phyloP scores from a whole-genome alignment of 768 basidiomycete species.

The Lactarius sanguifluus region DNA sequence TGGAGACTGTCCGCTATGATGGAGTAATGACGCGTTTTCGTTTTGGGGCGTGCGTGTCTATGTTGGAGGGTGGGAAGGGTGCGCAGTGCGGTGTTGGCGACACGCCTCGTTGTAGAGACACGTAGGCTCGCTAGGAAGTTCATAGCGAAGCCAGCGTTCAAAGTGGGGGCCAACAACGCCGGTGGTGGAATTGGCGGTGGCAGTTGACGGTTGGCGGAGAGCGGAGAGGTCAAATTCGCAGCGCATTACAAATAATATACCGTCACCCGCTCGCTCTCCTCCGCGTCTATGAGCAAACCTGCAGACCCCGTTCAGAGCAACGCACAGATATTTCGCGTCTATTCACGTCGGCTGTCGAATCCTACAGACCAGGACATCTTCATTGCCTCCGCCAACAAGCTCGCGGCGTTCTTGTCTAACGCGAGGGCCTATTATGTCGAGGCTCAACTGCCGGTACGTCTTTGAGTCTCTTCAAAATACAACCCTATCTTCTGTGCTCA shows the following conservation, averaged over 20 bases:
- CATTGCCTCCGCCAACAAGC: slow-evolving; percentile 9
- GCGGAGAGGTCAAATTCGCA: no score
- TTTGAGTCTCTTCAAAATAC: neutral
- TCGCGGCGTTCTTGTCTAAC: slow-evolving; percentile 15
- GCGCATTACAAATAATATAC: neutral
- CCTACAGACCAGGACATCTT: slow-evolving; percentile 19
- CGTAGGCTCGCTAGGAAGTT: slow-evolving; percentile 9
- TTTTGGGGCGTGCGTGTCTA: neutral
- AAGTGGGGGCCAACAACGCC: neutral
- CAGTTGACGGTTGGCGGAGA: neutral
- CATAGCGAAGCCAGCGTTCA: slow-evolving; percentile 3
- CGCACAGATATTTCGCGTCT: slow-evolving; percentile 20
- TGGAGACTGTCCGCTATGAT: slow-evolving; percentile 4
- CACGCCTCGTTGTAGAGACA: neutral
- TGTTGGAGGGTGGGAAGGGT: neutral
- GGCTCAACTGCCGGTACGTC: slow-evolving; percentile 19
- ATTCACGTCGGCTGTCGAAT: slow-evolving; percentile 12
- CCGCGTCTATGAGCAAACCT: slow-evolving; percentile 10
- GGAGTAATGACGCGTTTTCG: slow-evolving; percentile 13
- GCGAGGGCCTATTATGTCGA: slow-evolving; percentile 15
- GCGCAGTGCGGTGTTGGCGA: slow-evolving; percentile 1
- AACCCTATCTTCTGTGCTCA: neutral
- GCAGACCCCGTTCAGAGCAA: slow-evolving; percentile 16
- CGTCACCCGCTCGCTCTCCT: no score
- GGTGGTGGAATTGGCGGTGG: no score